Evolutionary conservation across 176 grass and related monocot genomes (phyloP).

Genomic region (Coix lacrymajobi): DNA sequence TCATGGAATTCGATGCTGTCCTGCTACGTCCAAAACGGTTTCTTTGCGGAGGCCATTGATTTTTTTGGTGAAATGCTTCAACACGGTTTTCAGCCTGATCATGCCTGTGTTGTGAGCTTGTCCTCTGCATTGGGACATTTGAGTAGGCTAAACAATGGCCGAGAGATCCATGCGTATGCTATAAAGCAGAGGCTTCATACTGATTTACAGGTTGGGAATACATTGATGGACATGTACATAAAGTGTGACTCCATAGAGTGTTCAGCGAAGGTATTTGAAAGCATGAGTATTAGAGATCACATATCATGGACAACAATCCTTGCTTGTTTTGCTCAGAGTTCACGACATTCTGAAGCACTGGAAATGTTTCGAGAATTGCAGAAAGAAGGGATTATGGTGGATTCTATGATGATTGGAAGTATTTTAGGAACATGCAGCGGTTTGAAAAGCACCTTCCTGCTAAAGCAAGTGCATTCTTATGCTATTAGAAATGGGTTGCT

Average conservation of each 20-base stretch:
- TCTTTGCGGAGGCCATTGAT: conserved; percentile 38
- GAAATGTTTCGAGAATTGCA: conserved; percentile 45
- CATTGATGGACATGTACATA: conserved; percentile 88
- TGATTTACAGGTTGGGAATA: conserved; percentile 72
- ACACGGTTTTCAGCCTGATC: conserved; percentile 51
- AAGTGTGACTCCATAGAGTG: conserved; percentile 51
- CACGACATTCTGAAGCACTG: conserved; percentile 42
- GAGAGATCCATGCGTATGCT: conserved; percentile 80
- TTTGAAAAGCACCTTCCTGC: conserved; percentile 34
- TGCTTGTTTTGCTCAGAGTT: conserved; percentile 57
- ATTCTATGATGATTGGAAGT: conserved; percentile 85
- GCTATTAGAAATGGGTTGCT: conserved; percentile 60
- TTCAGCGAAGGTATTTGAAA: conserved; percentile 42
- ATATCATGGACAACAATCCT: conserved; percentile 85
- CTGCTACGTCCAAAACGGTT: conserved; percentile 71
- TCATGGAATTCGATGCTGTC: conserved; percentile 95
- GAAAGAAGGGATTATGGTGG: conserved; percentile 49
- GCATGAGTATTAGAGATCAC: conserved; percentile 52
- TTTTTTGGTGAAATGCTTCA: conserved; percentile 56
- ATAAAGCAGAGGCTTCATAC: conserved; percentile 59
- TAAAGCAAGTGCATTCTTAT: conserved; percentile 74
- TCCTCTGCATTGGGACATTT: conserved; percentile 69
- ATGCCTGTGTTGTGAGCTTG: conserved; percentile 63
- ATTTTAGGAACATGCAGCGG: conserved; percentile 59
- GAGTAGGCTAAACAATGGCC: conserved; percentile 43